phyloP scores from a whole-genome alignment of 2,329 filamentous ascomycete genomes.

The Diaporthe ilicicola region DNA sequence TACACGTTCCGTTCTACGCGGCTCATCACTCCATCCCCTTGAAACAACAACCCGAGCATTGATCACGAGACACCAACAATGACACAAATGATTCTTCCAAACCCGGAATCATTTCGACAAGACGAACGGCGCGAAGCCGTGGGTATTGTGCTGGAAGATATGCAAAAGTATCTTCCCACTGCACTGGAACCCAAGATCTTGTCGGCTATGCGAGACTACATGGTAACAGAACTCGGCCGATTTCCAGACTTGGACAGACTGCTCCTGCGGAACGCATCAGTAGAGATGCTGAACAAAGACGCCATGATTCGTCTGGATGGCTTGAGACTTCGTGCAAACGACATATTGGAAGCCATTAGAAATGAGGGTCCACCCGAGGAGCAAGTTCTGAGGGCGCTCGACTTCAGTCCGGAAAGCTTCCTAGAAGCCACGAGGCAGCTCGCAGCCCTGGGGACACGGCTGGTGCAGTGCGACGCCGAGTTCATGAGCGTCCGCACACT shows the following conservation, averaged over 20 bases:
- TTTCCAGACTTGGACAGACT: too few relatives aligned
- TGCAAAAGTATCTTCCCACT: not conserved
- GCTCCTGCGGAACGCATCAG: not conserved
- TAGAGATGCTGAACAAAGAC: not conserved
- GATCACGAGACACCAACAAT: not conserved
- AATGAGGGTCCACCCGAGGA: too few relatives aligned
- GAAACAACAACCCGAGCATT: not conserved
- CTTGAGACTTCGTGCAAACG: not conserved
- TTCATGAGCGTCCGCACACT: not conserved
- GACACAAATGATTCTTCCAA: not conserved
- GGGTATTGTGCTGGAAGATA: not conserved
- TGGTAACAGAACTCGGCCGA: not conserved
- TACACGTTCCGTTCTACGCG: too few relatives aligned
- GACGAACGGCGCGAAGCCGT: not conserved
- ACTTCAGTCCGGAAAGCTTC: too few relatives aligned
- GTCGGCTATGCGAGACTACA: not conserved
- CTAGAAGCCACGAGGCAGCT: not conserved
- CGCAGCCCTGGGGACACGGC: not conserved
- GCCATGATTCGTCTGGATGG: not conserved
- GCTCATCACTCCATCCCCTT: not conserved
- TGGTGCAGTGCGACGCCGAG: not conserved
- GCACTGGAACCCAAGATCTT: not conserved
- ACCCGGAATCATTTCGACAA: fast-evolving
- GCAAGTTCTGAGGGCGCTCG: too few relatives aligned
- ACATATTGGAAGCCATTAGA: not conserved